These are phyloP conservation scores for Teunomyces stri DNA, from an alignment of 805 yeast species.

Conservation along the genomic window DNA sequence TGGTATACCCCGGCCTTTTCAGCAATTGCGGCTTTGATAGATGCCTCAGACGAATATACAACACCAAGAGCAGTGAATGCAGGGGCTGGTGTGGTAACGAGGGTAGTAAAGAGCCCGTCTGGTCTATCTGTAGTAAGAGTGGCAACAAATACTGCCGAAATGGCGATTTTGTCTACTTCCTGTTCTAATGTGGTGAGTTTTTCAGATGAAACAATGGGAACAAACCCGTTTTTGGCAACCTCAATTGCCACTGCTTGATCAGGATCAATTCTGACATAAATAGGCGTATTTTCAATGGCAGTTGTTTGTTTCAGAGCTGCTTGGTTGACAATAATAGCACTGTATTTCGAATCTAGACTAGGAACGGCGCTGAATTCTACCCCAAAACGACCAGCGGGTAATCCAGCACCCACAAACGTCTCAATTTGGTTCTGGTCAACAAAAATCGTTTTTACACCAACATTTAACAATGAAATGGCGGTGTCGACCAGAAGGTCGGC, in stretches of 20 bases:
- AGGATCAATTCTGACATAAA: constrained; percentile 20
- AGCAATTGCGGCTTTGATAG: constrained; percentile 77
- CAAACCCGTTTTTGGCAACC: constrained; percentile 32
- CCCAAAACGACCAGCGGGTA: constrained; percentile 50
- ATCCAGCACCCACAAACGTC: constrained; percentile 43
- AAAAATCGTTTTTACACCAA: constrained; percentile 53
- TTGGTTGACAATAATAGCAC: constrained; percentile 2
- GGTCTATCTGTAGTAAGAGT: constrained; percentile 74
- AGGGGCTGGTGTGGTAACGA: constrained; percentile 70
- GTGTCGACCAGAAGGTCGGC: constrained; percentile 37
- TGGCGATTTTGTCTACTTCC: constrained; percentile 25
- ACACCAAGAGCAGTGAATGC: constrained; percentile 63
- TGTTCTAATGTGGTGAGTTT: constrained; percentile 30
- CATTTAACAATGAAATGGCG: constrained; percentile 49
- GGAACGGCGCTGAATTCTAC: constrained; percentile 14
- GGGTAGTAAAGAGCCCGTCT: constrained; percentile 82
- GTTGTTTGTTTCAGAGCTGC: constrained; percentile 17
- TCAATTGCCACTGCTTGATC: constrained; percentile 23
- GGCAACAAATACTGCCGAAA: constrained; percentile 47
- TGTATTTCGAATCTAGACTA: neutral
- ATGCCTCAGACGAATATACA: constrained; percentile 84
- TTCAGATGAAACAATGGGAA: constrained; percentile 28
- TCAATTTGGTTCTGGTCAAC: constrained; percentile 28
- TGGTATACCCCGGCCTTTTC: constrained; percentile 89
- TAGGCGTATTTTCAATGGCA: constrained; percentile 27